These are phyloP conservation scores for Apophysomyces sp. DNA, from an alignment of 371 early-diverging fungal species.

Conservation along the genomic window DNA sequence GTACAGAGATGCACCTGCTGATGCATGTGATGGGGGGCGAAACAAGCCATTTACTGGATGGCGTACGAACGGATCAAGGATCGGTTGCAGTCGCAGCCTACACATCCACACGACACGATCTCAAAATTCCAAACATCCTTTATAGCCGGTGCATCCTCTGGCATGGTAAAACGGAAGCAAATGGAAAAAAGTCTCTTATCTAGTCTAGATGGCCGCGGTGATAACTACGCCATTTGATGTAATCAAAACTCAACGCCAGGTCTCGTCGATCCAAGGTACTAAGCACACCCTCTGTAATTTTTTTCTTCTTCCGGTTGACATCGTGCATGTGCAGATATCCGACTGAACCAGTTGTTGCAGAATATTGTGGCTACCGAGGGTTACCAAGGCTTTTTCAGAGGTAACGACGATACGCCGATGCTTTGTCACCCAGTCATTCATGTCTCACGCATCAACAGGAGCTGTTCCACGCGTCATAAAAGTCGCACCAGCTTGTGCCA, in stretches of 20 bases:
- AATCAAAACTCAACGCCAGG: conserved; percentile 89
- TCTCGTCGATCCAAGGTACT: conserved; percentile 11
- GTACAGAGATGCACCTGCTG: background rate
- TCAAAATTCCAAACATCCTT: conserved; percentile 63
- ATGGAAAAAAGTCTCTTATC: background rate
- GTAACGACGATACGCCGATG: background rate
- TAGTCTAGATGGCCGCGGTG: conserved; percentile 74
- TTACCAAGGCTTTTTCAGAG: conserved; percentile 23
- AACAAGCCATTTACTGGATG: conserved; percentile 86
- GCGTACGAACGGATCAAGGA: conserved; percentile 78
- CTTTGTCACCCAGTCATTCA: background rate
- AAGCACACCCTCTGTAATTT: background rate
- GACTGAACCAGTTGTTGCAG: conserved; percentile 17
- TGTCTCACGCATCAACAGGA: conserved; percentile 34
- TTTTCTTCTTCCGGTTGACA: background rate
- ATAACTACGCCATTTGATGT: conserved; percentile 98
- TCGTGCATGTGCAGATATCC: conserved; percentile 17
- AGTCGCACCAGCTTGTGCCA: conserved; percentile 94
- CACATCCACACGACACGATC: conserved; percentile 11
- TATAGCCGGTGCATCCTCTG: conserved; percentile 77
- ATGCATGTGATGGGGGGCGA: background rate
- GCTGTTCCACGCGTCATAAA: conserved; percentile 82
- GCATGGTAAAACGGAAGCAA: conserved; percentile 46
- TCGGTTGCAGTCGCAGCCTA: background rate
- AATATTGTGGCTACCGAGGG: conserved; percentile 30